Percentiles rank a stretch among this genome's conserved stretches.
These are phyloP conservation scores for Ganoderma multipileum DNA, from an alignment of 1,284 basidiomycete genomes.

Conservation along the genomic window DNA sequence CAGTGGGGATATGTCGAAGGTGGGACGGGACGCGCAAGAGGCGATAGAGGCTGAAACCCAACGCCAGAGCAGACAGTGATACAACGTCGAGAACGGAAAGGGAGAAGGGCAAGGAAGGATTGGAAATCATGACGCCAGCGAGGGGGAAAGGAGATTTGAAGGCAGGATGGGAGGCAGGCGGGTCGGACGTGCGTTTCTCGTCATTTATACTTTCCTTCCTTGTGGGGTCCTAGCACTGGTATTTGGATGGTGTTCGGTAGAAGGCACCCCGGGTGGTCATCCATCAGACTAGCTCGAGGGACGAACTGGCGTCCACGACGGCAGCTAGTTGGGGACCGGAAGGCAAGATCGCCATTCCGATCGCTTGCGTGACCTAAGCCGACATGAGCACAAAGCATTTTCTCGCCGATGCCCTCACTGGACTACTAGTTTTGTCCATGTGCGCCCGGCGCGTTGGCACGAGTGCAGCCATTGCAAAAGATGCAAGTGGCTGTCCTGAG, in stretches of 20 bases:
- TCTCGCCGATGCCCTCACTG: neutral
- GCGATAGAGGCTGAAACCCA: conserved; percentile 14
- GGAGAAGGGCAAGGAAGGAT: neutral
- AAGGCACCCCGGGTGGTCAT: neutral
- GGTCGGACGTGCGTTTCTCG: neutral
- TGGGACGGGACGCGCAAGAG: conserved; percentile 24
- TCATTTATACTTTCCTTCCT: neutral
- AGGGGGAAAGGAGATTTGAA: neutral
- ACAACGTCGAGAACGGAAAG: conserved; percentile 10
- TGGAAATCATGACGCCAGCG: neutral
- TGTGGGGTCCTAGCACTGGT: neutral
- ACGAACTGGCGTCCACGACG: neutral
- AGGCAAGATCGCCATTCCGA: neutral
- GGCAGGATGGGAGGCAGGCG: neutral
- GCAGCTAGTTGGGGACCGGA: neutral
- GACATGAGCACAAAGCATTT: neutral
- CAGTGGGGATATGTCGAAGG: conserved; percentile 34
- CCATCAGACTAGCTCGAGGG: neutral
- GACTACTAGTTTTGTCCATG: neutral
- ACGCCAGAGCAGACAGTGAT: conserved; percentile 9
- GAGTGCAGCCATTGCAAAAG: neutral
- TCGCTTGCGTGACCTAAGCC: neutral
- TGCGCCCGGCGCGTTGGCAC: neutral
- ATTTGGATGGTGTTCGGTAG: neutral
- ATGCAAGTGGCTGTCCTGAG: neutral